Evolutionary conservation across 352 stramenopile species (phyloP).

Genomic region (Thraustochytrium striatum): DNA sequence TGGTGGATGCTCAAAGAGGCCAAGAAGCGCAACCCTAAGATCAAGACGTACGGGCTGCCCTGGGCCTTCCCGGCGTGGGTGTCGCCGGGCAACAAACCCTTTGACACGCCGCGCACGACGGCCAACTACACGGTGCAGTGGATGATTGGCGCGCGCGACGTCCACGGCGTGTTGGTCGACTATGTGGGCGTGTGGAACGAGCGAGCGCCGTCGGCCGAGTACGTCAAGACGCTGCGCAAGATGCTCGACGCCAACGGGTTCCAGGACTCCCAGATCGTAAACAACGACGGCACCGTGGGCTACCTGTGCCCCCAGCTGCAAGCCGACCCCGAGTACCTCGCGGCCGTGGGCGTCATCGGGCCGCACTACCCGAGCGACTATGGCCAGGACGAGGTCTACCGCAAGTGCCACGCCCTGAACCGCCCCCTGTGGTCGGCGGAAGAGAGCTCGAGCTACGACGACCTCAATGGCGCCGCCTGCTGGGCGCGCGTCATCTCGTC

Average conservation of each 20-base stretch:
- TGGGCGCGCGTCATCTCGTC: constrained; percentile 20
- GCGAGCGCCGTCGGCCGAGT: not conserved
- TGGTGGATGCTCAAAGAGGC: constrained; percentile 39
- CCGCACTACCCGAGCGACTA: constrained; percentile 37
- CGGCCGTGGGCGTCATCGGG: constrained; percentile 21
- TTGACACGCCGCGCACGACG: not conserved
- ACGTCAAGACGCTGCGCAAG: constrained; percentile 1
- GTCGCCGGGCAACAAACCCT: not conserved
- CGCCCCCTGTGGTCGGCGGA: constrained; percentile 29
- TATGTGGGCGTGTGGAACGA: constrained; percentile 49
- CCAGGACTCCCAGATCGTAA: constrained; percentile 21
- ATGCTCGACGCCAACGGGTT: constrained; percentile 24
- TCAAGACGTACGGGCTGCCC: constrained; percentile 39
- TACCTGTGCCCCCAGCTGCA: not conserved
- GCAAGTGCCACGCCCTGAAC: not conserved
- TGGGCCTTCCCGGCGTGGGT: constrained; percentile 42
- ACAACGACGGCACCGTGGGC: constrained; percentile 7
- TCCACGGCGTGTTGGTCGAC: constrained; percentile 25
- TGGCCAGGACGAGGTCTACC: not conserved
- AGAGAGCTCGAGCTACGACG: constrained; percentile 33
- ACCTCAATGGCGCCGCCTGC: constrained; percentile 43
- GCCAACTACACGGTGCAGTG: constrained; percentile 48
- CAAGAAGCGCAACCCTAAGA: constrained; percentile 43
- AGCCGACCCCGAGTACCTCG: not conserved
- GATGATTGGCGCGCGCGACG: constrained; percentile 8